Percentiles rank a stretch among this genome's conserved stretches.
Conservation (phyloP, 1,284 basidiomycete genomes). For the Pseudozyma flocculosa region DNA sequence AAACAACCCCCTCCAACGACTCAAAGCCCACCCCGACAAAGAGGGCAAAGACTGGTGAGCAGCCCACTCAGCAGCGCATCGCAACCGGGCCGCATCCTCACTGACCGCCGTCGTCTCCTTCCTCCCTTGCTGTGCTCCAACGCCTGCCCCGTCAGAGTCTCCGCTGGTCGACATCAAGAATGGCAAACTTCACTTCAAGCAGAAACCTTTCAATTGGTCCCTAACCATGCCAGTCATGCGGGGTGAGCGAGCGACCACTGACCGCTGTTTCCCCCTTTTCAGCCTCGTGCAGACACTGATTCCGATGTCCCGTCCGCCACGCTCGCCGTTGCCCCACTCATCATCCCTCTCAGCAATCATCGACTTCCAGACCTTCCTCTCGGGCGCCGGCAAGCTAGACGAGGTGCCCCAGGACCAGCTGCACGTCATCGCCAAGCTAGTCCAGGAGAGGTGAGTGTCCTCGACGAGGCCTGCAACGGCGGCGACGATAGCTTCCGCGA, state of each 20-base stretch:
- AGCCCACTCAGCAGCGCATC: not conserved
- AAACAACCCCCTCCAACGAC: not conserved
- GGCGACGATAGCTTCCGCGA: too few species aligned
- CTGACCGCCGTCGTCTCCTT: too few species aligned
- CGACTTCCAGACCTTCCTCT: conserved; percentile 38
- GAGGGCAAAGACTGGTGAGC: not conserved
- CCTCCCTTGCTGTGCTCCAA: too few species aligned
- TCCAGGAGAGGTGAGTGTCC: conserved; percentile 61
- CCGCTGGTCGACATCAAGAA: conserved; percentile 59
- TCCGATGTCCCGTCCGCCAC: too few species aligned
- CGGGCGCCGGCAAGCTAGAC: conserved; percentile 56
- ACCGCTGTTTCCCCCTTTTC: not conserved
- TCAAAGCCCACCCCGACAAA: not conserved
- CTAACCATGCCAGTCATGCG: conserved; percentile 77
- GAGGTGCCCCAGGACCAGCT: conserved; percentile 69
- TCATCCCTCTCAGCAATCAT: conserved; percentile 47
- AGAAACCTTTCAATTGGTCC: conserved; percentile 73
- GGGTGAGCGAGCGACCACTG: conserved; percentile 62
- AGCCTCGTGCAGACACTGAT: too few species aligned
- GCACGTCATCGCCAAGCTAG: conserved; percentile 74
- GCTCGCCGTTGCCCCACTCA: too few species aligned
- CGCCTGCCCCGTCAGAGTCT: conserved; percentile 2
- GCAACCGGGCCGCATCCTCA: too few species aligned
- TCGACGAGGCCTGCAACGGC: too few species aligned
- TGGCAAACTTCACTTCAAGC: conserved; percentile 74